Base-by-base conservation (phyloP, 305 asterid genomes). In the Striga hermonthica region DNA sequence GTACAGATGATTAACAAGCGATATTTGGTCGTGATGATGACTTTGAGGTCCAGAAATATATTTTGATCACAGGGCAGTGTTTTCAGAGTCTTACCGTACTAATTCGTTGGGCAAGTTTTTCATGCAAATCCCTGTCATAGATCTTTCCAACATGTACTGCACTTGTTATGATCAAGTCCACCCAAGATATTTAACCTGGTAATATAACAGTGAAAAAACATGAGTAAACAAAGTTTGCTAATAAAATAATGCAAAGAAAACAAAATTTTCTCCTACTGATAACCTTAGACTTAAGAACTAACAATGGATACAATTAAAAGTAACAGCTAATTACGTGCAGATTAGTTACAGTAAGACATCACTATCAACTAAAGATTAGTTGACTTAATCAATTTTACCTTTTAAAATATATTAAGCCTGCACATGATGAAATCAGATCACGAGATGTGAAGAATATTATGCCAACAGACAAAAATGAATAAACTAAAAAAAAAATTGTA, bases 381-480 rank as follows among this genome's bases (percentile, higher is more conserved):
- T 49, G 56, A 49, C 56, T 49, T 4, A 1, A 22, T 22, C 31
- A 22, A 22, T 22, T 22, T 22, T 22, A 22, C 31, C 31, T 22
- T 22, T 22, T 22, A 22, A 10, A 41, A 41, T 41, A 41, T 7
- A 41, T 41, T 41, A 49, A 49, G 55, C 55, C 55, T 13, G 55
- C 16, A 28, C 57, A 50, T 50, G 57, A 22, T 50, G 57, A 14
- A 3, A 50, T 50, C 57, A 50, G 11, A 34, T 50, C 57, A 50
- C 57, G 35, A 50, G 57, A 50, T 14, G 13, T 50, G 31, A n/a
- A 50, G 16, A 50, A 48, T 48, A 11, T 48, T 48, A 4, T n/a
- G 54, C 16, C 15, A 48, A 13, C 55, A 5, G 47, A 8, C 47
- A 41, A 41, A 1, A 41, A 41, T 41, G 7, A 22, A 22, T 5